A percentile compares a stretch with the other conserved stretches of the same genome.
phyloP scores from a whole-genome alignment of 2,329 filamentous ascomycete species.

The Erysiphe pulchra region DNA sequence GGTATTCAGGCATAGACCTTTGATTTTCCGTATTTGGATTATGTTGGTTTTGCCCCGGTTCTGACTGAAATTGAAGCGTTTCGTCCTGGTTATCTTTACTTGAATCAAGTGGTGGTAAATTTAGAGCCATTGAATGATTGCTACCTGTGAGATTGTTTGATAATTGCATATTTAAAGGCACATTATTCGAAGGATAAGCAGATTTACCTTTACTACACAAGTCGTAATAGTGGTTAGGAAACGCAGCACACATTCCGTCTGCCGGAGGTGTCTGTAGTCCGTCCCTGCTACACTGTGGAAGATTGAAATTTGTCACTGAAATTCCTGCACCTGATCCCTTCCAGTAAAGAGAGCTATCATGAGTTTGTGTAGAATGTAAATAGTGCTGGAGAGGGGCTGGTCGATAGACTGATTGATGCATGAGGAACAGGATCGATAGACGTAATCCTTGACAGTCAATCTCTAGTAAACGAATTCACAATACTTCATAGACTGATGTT shows the following conservation, averaged over 20 bases:
- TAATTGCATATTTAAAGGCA: slow-evolving; percentile 1
- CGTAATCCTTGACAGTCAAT: not conserved
- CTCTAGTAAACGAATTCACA: not conserved
- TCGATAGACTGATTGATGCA: slow-evolving; percentile 13
- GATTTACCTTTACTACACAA: slow-evolving; percentile 2
- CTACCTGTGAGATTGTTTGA: not conserved
- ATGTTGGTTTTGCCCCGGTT: slow-evolving; percentile 3
- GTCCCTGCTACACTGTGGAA: slow-evolving; percentile 1
- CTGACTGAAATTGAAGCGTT: slow-evolving; percentile 1
- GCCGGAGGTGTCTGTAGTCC: slow-evolving; percentile 25
- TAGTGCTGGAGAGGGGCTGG: slow-evolving; percentile 11
- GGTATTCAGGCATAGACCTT: not conserved
- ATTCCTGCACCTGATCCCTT: not conserved
- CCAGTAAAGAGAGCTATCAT: not conserved
- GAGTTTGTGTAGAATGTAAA: slow-evolving; percentile 4
- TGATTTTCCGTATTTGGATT: slow-evolving; percentile 6
- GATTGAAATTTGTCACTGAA: not conserved
- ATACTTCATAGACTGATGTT: not conserved
- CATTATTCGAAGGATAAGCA: slow-evolving; percentile 3
- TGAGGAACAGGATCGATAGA: slow-evolving; percentile 5
- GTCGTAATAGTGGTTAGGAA: slow-evolving; percentile 20
- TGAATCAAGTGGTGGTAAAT: slow-evolving; percentile 3
- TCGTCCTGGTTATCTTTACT: slow-evolving; percentile 10
- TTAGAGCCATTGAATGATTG: slow-evolving; percentile 3
- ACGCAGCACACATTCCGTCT: slow-evolving; percentile 26